Evolutionary conservation across 2,329 filamentous ascomycete species (phyloP).

Genomic region (Rhinocladiella mackenziei): DNA sequence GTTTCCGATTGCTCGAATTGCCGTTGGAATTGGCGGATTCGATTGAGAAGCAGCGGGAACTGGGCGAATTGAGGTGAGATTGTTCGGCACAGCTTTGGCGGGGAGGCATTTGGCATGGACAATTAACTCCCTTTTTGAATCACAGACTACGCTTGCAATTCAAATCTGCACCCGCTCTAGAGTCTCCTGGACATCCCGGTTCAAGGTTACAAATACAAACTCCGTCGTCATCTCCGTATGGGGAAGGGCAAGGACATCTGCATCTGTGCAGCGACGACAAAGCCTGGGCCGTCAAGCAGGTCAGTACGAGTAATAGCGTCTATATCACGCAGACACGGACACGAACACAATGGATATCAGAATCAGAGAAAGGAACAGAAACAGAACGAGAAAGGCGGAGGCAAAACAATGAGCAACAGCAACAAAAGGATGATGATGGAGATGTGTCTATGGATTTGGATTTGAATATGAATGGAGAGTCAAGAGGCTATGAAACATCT

Average conservation of each 20-base stretch:
- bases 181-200: no score
- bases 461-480: no score
- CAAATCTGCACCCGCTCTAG: constrained; percentile 37
- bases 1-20: constrained; percentile 58
- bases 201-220: no score
- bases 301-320: constrained; percentile 62
- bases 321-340: constrained; percentile 40
- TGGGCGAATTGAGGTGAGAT: constrained; percentile 6
- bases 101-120: no score
- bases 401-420: no score
- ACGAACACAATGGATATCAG: not conserved
- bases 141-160: constrained; percentile 30
- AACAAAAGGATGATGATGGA: constrained; percentile 4
- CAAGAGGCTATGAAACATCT: no score
- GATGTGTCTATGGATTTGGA: constrained; percentile 1
- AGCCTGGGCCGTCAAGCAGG: constrained; percentile 60
- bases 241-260: constrained; percentile 15
- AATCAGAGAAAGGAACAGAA: not conserved
- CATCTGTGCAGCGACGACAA: constrained; percentile 57
- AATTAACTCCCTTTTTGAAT: no score
- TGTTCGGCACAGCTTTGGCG: no score
- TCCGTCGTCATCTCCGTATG: constrained; percentile 3
- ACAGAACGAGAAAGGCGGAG: no score
- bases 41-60: constrained; percentile 43
- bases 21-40: constrained; percentile 55